Evolutionary conservation across 495 filamentous ascomycete genomes (phyloP).

Genomic region (Alectoria sarmentosa): DNA sequence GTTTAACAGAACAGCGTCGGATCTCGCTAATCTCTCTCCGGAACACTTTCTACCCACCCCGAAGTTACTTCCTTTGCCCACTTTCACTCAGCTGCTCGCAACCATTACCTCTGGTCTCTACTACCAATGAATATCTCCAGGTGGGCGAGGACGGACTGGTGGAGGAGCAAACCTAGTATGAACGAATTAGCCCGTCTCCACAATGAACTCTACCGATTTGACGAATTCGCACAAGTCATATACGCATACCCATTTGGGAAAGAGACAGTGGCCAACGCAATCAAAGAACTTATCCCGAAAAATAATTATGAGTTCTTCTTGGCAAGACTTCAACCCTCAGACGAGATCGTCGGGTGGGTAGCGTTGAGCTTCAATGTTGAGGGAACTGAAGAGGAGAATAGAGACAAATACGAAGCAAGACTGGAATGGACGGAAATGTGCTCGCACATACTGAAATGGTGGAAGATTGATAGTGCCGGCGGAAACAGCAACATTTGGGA

Average conservation of each 20-base stretch:
- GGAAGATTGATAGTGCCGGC: neutral
- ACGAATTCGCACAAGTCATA: neutral
- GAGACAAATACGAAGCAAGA: neutral
- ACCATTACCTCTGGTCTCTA: neutral
- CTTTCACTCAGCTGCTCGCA: neutral
- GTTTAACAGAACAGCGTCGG: neutral
- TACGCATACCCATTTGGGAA: neutral
- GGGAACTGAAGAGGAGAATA: neutral
- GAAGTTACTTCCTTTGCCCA: neutral
- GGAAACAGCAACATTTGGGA: neutral
- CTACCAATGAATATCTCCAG: neutral
- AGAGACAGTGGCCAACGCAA: neutral
- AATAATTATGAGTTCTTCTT: neutral
- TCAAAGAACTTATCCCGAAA: neutral
- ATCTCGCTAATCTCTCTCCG: neutral
- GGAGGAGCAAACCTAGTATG: neutral
- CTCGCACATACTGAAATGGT: neutral
- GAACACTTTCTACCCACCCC: neutral
- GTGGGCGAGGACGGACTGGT: neutral
- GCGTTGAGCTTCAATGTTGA: neutral
- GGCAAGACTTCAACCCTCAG: neutral
- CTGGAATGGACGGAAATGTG: neutral
- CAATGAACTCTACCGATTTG: neutral
- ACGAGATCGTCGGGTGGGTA: neutral
- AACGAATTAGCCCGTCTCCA: neutral